phyloP scores from a whole-genome alignment of 805 yeast species.

The Starmerella kuoi region DNA sequence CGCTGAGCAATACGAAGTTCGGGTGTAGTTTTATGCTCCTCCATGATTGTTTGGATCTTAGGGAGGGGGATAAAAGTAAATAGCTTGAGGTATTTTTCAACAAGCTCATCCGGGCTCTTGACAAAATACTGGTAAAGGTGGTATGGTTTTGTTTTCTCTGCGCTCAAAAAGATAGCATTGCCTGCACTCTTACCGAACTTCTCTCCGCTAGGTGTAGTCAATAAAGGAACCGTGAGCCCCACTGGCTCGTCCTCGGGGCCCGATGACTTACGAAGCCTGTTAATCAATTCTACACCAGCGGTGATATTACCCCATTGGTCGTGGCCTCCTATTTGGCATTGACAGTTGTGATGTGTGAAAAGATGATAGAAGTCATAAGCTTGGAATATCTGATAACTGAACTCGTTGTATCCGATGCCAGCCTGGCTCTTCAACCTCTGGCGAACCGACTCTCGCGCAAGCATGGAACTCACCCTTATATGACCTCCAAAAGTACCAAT shows the following conservation, averaged over 20 bases:
- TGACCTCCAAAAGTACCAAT: slow-evolving; percentile 62
- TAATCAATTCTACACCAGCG: slow-evolving; percentile 83
- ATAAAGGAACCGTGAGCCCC: slow-evolving; percentile 81
- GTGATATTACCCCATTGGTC: slow-evolving; percentile 98
- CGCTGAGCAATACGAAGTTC: slow-evolving; percentile 61
- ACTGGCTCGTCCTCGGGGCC: slow-evolving; percentile 30
- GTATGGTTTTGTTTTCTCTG: slow-evolving; percentile 61
- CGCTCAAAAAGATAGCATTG: slow-evolving; percentile 81
- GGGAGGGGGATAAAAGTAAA: slow-evolving; percentile 66
- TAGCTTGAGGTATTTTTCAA: slow-evolving; percentile 52
- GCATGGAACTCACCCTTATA: slow-evolving; percentile 75
- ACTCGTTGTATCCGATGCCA: slow-evolving; percentile 89
- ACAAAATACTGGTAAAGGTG: slow-evolving; percentile 77
- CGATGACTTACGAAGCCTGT: slow-evolving; percentile 36
- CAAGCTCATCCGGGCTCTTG: slow-evolving; percentile 53
- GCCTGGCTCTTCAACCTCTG: slow-evolving; percentile 52
- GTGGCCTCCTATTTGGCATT: slow-evolving; percentile 81
- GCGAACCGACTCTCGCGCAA: slow-evolving; percentile 77
- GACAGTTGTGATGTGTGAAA: slow-evolving; percentile 44
- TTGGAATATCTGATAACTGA: slow-evolving; percentile 82
- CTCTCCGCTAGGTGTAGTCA: slow-evolving; percentile 79
- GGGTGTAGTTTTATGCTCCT: slow-evolving; percentile 45
- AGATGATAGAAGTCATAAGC: slow-evolving; percentile 88
- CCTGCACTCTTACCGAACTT: slow-evolving; percentile 97
- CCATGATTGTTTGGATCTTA: slow-evolving; percentile 44